These are phyloP conservation scores for Lycium ferocissimum DNA, from an alignment of 257 asterid genomes.

Conservation along the genomic window DNA sequence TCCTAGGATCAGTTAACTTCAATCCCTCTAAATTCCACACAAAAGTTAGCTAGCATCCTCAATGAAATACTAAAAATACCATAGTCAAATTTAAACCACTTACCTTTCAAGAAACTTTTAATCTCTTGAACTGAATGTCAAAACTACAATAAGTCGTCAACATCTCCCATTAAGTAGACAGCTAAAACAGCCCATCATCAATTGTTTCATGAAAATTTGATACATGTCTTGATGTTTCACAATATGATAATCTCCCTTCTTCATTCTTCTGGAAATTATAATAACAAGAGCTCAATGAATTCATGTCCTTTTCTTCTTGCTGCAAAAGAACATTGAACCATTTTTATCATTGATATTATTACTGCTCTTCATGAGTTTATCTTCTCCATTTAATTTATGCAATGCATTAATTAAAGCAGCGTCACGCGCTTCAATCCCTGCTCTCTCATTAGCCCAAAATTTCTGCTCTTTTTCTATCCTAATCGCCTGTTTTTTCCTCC, in stretches of 20 bases:
- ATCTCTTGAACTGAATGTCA: too few species aligned
- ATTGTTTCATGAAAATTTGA: slow-evolving; percentile 46
- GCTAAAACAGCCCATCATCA: slow-evolving; percentile 62
- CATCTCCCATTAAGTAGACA: too few species aligned
- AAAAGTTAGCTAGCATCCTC: not conserved
- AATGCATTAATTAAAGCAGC: slow-evolving; percentile 71
- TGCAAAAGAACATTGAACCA: not conserved
- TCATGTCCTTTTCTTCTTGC: slow-evolving; percentile 17
- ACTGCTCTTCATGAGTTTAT: slow-evolving; percentile 6
- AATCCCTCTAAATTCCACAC: not conserved
- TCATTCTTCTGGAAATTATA: slow-evolving; percentile 36
- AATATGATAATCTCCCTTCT: slow-evolving; percentile 44
- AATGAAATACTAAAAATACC: not conserved
- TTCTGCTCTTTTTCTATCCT: slow-evolving; percentile 76
- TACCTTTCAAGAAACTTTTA: not conserved
- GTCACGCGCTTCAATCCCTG: slow-evolving; percentile 86
- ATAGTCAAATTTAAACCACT: slow-evolving; percentile 18
- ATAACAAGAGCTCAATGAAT: slow-evolving; percentile 39
- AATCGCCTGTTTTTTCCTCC: slow-evolving; percentile 76
- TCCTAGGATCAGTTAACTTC: slow-evolving; percentile 10
- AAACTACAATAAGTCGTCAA: too few species aligned
- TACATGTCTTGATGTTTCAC: slow-evolving; percentile 42
- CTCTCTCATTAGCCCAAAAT: slow-evolving; percentile 85
- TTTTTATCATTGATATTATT: not conserved
- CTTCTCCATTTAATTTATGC: slow-evolving; percentile 55